A percentile compares a stretch with the other conserved stretches of the same genome.
Evolutionary conservation across 768 basidiomycete genomes (phyloP).

Genomic region (Phanerodontia chrysosporium): DNA sequence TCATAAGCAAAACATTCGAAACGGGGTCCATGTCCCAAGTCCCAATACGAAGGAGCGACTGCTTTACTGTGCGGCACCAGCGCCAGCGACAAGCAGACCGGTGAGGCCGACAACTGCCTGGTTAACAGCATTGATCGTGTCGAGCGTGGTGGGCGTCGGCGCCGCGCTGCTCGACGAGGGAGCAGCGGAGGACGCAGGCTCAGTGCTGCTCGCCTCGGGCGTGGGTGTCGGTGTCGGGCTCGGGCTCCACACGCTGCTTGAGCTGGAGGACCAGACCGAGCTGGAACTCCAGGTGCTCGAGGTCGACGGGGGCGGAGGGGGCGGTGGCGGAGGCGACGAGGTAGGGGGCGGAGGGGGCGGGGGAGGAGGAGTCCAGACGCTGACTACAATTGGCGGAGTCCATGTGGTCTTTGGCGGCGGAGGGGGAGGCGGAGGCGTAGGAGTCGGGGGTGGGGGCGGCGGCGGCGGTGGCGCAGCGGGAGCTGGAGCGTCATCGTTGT

Average conservation of each 20-base stretch:
- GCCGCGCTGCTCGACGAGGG: conserved; percentile 5
- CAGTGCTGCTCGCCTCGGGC: neutral
- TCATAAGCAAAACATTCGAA: neutral
- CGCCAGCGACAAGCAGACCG: conserved; percentile 19
- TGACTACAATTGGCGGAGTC: neutral
- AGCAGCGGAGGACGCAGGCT: neutral
- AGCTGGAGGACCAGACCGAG: conserved; percentile 19
- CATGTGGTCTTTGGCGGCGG: neutral
- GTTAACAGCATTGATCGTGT: conserved; percentile 32
- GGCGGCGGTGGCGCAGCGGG: conserved; percentile 13
- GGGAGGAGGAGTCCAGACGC: conserved; percentile 18
- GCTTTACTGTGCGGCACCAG: conserved; percentile 2
- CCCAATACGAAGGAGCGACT: neutral
- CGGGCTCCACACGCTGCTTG: conserved; percentile 15
- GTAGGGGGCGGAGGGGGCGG: conserved; percentile 29
- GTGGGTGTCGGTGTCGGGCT: conserved; percentile 13
- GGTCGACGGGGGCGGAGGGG: conserved; percentile 20
- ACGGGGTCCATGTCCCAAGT: neutral
- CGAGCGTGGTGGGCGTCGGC: conserved; percentile 23
- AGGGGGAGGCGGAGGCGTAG: conserved; percentile 15
- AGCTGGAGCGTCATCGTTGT: conserved; percentile 32
- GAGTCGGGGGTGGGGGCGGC: conserved; percentile 12
- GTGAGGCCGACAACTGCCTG: conserved; percentile 26
- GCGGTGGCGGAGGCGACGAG: conserved; percentile 21
- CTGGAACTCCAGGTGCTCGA: conserved; percentile 5